phyloP scores from a whole-genome alignment of 208 protist species.

The Dictyostelium gargantuum region DNA sequence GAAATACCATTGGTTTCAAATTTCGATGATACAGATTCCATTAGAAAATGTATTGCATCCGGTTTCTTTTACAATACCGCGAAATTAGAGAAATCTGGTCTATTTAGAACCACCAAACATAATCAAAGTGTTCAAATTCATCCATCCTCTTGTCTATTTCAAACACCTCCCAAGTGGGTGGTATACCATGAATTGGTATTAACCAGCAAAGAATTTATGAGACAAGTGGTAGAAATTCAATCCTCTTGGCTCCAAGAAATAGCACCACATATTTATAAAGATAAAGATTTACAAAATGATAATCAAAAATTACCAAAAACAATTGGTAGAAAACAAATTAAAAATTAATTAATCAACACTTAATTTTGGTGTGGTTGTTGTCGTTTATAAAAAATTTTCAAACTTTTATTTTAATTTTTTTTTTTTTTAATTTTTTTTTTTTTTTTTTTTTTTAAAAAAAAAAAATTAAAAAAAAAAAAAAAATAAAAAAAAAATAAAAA shows the following conservation, averaged over 20 bases:
- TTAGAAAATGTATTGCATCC: slow-evolving; percentile 85
- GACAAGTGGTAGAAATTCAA: slow-evolving; percentile 90
- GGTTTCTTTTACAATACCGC: slow-evolving; percentile 94
- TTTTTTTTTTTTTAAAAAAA: background rate
- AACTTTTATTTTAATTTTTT: background rate
- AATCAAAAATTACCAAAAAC: slow-evolving; percentile 83
- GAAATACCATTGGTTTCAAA: slow-evolving; percentile 85
- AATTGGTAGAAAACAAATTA: slow-evolving; percentile 56
- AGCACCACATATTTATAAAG: slow-evolving; percentile 90
- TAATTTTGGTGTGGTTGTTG: background rate
- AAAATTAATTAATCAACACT: background rate
- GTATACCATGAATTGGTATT: slow-evolving; percentile 95
- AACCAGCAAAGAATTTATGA: slow-evolving; percentile 96
- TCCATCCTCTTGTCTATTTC: slow-evolving; percentile 89
- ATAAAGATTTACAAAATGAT: slow-evolving; percentile 78
- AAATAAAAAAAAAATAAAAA: background rate
- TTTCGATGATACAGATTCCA: slow-evolving; percentile 80
- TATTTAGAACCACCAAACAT: slow-evolving; percentile 91
- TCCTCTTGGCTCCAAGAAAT: slow-evolving; percentile 83
- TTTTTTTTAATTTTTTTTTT: background rate
- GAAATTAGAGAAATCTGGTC: slow-evolving; percentile 77
- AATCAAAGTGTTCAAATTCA: slow-evolving; percentile 88
- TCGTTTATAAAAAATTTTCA: background rate
- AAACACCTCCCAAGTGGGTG: slow-evolving; percentile 91
- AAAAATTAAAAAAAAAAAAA: too few relatives aligned